Base-by-base conservation (phyloP, 164 flowering plant species). In the Warburgia ugandensis region DNA sequence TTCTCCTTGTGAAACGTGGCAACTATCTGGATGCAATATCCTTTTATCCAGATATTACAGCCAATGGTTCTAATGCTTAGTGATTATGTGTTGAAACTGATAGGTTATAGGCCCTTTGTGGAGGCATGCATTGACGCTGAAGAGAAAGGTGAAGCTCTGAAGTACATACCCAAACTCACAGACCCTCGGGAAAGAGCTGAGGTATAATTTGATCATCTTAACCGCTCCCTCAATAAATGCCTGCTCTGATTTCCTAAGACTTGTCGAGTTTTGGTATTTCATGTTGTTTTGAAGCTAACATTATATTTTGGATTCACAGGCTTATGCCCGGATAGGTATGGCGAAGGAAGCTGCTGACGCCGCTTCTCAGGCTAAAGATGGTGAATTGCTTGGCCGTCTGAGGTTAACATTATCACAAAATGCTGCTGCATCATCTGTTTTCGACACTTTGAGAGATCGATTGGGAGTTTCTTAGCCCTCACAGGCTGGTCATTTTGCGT, bases 301-400 rank as follows among this genome's bases (percentile, higher is more conserved):
- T 45, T 37, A 5, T 38, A 17, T 16, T 38, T 39, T 37, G 49
- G 49, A 28, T 53, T 28, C 45, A 59, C 74, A 91, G 98, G 64
- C 94, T 35, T 92, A 78, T 74, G 98, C 95, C 39, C 84, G 84
- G 36, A 80, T 87, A 64, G 98, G 98, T 30, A 85, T 92, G 95
- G 90, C 95, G 16, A 87, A 87, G 63, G 98, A 92, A 77, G 96
- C 98, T 56, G 95, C 96, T 2, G 98, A 92, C 65, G 95, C 85
- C 62, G 98, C 98, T 42, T 75, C 98, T 51, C 96, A 85, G 65
- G 64, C 95, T 4, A 87, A 83, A 63, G 96, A 91, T 66, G 76
- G 90, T n/a, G 98, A 92, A 65, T 66, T 92, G 65, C 94, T 92
- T 45, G 96, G 81, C 31, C 72, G 95, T 19, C 63, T 92, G 68